Evolutionary conservation across 768 basidiomycete genomes (phyloP).

Genomic region (Coprinellus aureogranulatus): DNA sequence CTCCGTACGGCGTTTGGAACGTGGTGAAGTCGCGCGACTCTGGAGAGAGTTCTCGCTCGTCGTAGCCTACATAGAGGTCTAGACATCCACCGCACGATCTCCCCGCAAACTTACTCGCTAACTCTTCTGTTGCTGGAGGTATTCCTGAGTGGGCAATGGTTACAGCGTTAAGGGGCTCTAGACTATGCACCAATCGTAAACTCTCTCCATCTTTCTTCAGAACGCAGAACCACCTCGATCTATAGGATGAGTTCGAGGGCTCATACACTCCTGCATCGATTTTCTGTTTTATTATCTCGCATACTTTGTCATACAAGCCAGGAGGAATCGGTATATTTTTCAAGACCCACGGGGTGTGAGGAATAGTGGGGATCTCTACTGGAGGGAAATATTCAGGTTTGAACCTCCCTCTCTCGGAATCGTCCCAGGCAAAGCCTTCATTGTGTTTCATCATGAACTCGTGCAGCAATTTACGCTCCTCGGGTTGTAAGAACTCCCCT

Average conservation of each 20-base stretch:
- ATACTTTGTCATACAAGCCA: conserved; percentile 9
- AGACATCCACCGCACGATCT: conserved; percentile 1
- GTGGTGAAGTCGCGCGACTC: conserved; percentile 7
- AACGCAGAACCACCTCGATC: conserved; percentile 39
- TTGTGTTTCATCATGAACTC: conserved; percentile 10
- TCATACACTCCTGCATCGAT: conserved; percentile 33
- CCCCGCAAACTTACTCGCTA: conserved; percentile 20
- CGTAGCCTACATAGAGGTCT: conserved; percentile 9
- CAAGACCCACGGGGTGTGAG: conserved; percentile 10
- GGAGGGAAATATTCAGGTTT: conserved; percentile 15
- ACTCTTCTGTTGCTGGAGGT: conserved; percentile 25
- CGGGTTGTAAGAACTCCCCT: conserved; percentile 14
- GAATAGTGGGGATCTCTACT: conserved; percentile 8
- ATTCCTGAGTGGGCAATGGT: conserved; percentile 28
- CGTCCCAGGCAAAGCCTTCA: conserved; percentile 19
- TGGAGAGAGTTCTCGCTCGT: neutral
- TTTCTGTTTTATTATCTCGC: conserved; percentile 20
- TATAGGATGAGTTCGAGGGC: conserved; percentile 26
- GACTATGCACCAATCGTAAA: conserved; percentile 30
- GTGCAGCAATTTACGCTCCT: conserved; percentile 18
- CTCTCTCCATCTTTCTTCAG: conserved; percentile 31
- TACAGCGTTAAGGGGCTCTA: conserved; percentile 34
- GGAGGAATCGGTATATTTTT: conserved; percentile 13
- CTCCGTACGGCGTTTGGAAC: conserved; percentile 9
- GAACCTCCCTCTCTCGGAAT: conserved; percentile 14